phyloP scores from a whole-genome alignment of 2,329 filamentous ascomycete species.

The Neoscytalidium dimidiatum region DNA sequence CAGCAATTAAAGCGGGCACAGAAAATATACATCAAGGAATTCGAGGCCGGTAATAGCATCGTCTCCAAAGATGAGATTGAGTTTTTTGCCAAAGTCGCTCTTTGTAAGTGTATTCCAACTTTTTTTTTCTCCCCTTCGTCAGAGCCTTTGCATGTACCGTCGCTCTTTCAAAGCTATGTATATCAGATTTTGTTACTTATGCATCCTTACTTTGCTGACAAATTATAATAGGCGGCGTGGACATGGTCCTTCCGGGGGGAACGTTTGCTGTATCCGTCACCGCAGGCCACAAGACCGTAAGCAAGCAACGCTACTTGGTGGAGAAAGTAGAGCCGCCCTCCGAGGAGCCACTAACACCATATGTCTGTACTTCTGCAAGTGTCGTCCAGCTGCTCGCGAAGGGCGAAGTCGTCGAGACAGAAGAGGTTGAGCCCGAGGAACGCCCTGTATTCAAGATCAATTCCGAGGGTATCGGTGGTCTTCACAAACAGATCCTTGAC shows the following conservation, averaged over 20 bases:
- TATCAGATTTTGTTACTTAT: neutral
- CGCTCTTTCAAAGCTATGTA: neutral
- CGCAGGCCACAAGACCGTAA: slow-evolving; percentile 50
- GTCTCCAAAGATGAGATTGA: slow-evolving; percentile 27
- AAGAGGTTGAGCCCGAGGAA: slow-evolving; percentile 20
- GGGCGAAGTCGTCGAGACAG: neutral
- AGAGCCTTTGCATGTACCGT: neutral
- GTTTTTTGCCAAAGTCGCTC: slow-evolving; percentile 32
- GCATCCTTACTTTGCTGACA: neutral
- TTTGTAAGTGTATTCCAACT: slow-evolving; percentile 29
- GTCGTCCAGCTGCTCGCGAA: slow-evolving; percentile 27
- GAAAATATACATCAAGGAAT: slow-evolving; percentile 30
- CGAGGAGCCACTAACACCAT: slow-evolving; percentile 26
- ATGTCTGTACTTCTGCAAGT: slow-evolving; percentile 33
- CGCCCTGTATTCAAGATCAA: slow-evolving; percentile 20
- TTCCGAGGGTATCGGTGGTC: slow-evolving; percentile 63
- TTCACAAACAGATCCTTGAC: slow-evolving; percentile 62
- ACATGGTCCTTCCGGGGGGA: slow-evolving; percentile 70
- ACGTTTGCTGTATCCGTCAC: slow-evolving; percentile 56
- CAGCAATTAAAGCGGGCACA: slow-evolving; percentile 32
- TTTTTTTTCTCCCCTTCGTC: neutral
- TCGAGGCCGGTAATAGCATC: slow-evolving; percentile 25
- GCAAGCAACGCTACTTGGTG: slow-evolving; percentile 63
- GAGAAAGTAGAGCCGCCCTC: slow-evolving; percentile 52
- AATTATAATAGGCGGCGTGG: slow-evolving; percentile 56